Evolutionary conservation across 768 basidiomycete genomes (phyloP).

Genomic region (Trametes cingulata): DNA sequence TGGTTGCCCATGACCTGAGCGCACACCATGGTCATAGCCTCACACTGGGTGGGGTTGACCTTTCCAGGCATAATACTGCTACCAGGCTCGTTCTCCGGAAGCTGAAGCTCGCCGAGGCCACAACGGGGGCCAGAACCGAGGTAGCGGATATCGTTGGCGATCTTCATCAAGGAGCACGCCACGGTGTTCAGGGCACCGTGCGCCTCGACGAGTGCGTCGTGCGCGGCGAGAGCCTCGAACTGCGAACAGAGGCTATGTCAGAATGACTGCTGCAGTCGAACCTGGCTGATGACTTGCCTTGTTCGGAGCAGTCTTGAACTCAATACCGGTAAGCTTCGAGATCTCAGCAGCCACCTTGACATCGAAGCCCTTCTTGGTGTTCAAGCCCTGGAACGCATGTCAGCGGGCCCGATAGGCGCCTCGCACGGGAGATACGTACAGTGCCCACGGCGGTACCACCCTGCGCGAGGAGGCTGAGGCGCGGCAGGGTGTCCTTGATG

Average conservation of each 20-base stretch:
- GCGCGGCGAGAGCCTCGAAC: slow-evolving; percentile 98
- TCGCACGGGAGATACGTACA: slow-evolving; percentile 45
- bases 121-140: slow-evolving; percentile 97
- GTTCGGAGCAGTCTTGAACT: slow-evolving; percentile 97
- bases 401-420: not conserved
- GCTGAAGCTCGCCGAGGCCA: slow-evolving; percentile 89
- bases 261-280: not conserved
- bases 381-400: slow-evolving; percentile 68
- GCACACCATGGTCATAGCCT: slow-evolving; percentile 98
- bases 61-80: slow-evolving; percentile 99
- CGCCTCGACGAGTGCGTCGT: slow-evolving; percentile 96
- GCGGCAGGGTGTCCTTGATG: slow-evolving; percentile 77
- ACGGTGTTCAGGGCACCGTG: slow-evolving; percentile 96
- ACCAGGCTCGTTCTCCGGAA: slow-evolving; percentile 99
- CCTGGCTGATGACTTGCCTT: slow-evolving; percentile 56
- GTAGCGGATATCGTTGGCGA: slow-evolving; percentile 98
- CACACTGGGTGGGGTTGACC: slow-evolving; percentile 99
- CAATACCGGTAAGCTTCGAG: slow-evolving; percentile 84
- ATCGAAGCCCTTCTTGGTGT: slow-evolving; percentile 97
- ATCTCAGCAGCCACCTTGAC: slow-evolving; percentile 91
- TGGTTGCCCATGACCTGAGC: slow-evolving; percentile 99
- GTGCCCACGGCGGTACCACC: slow-evolving; percentile 99
- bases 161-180: slow-evolving; percentile 98
- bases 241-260: slow-evolving; percentile 33
- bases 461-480: slow-evolving; percentile 88